Evolutionary conservation across 768 basidiomycete genomes (phyloP), one percentile per base, ranked within the genome.

Genomic region (Boletus rex-veris): DNA sequence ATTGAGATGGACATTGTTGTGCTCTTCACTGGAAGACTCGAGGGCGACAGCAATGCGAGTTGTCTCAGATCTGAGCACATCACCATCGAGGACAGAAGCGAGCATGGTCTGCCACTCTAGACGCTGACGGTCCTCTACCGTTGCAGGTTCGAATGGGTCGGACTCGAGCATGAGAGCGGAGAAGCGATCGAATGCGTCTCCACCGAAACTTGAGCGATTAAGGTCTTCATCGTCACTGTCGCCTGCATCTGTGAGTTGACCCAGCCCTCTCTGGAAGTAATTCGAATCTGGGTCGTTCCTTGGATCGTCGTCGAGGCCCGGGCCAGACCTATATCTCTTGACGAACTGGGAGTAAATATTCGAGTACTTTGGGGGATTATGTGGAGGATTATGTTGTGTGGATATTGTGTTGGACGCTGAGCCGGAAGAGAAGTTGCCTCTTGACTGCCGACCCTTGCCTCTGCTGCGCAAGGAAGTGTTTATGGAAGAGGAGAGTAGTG

Each of bases 61-160:
- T 73, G 93, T 97, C 74, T 98, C 97, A 1, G 92, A 89, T 68
- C 88, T 92, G 58, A 99, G 82, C 11, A 99, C 93, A 63, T 98
- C 95, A 10, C 97, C 95, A 30, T 84, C 83, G 43, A 99, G 79
- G 24, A 98, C 96, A 30, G 94, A 96, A 12, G 91, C 83, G 31
- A 98, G 82, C 85, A 98, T 88, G 16, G 88, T 88, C 71, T 95
- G 93, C 97, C 97, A 98, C 71, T 97, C 94, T 45, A 95, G 71
- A 26, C 95, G 79, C 62, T 93, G 90, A 57, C 82, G 79, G 64
- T 92, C 88, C 62, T 89, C 83, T 49, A 78, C 75, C 2, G 88
- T 86, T 39, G 83, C 80, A 24, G 88, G 85, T 53, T 85, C 79
- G 47, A 81, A 78, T 44, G 80, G 76, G 59, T 88, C 86, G 6